Evolutionary conservation across 345 rosid genomes (phyloP), one percentile per base, ranked within the genome.

Genomic region (Sonneratia alba): DNA sequence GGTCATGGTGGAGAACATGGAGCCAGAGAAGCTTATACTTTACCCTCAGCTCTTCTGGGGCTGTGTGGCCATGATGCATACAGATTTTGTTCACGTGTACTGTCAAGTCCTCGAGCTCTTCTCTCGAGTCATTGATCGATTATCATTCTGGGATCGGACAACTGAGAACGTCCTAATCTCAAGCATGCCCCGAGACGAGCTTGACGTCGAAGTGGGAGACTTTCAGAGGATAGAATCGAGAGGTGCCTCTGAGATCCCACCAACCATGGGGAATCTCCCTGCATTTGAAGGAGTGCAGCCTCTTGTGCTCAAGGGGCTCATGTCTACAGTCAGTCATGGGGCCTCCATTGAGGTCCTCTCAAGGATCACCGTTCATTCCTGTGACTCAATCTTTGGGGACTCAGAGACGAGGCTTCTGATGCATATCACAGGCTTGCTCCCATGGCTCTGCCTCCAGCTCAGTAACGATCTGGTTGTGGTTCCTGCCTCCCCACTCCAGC

Each of bases 1-100:
- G 86, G 97, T 92, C 76, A 95, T 95, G 99, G 98, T 95, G 76
- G 99, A 95, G 82, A 92, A 95, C 79, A 95, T 92, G 99, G 98
- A 95, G 78, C 99, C 98, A 22, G 98, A 92, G 86, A 95, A 95
- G 85, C 91, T 95, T 74, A 95, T 92, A 77, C 90, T 92, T 43
- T 95, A 92, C 78, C 99, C 99, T 34, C 99, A 95, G 78, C 94
- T 95, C 63, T 95, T 95, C 74, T 92, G 98, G 99, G 99, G 97
- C 8, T 92, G 99, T 76, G 96, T 95, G 3, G 99, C 99, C 45
- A 89, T 95, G 98, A 95, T 92, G 99, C 97, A 95, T 81, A 92
- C 99, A 49, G 99, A 95, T 81, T 95, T 92, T 66, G 92, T 95
- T 70, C 98, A 95, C 76, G 96, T 95, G 73, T 95, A 95, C 82